phyloP scores from a whole-genome alignment of 805 yeast genomes.

The Candida saitoana region DNA sequence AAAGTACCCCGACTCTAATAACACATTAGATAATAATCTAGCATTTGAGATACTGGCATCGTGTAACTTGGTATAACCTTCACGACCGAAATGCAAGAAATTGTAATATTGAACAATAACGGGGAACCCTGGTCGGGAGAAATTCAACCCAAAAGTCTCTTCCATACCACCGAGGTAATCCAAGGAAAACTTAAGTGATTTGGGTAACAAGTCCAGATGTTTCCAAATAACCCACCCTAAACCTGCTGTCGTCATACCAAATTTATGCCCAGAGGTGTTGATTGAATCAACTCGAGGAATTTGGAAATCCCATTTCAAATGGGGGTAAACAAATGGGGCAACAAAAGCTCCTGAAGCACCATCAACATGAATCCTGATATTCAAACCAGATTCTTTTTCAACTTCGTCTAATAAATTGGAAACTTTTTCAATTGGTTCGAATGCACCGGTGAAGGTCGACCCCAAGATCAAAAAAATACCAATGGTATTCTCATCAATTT shows the following conservation, averaged over 20 bases:
- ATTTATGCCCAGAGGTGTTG: constrained; percentile 90
- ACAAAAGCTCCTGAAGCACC: constrained; percentile 91
- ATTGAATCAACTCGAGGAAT: constrained; percentile 74
- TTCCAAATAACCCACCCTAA: constrained; percentile 91
- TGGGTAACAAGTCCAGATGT: constrained; percentile 59
- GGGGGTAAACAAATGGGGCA: constrained; percentile 79
- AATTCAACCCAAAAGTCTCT: constrained; percentile 80
- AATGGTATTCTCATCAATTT: constrained; percentile 86
- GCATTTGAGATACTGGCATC: constrained; percentile 67
- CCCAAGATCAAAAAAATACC: constrained; percentile 88
- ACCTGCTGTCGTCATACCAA: constrained; percentile 87
- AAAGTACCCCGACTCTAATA: constrained; percentile 63
- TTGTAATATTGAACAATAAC: constrained; percentile 85
- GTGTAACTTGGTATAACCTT: constrained; percentile 67
- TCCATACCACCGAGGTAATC: constrained; percentile 86
- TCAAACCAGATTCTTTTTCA: constrained; percentile 61
- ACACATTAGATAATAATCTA: constrained; percentile 56
- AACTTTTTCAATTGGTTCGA: constrained; percentile 68
- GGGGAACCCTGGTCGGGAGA: constrained; percentile 90
- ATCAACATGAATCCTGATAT: constrained; percentile 85
- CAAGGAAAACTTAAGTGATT: constrained; percentile 68
- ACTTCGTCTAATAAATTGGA: constrained; percentile 62
- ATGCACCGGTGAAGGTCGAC: constrained; percentile 90
- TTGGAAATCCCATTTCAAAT: constrained; percentile 79
- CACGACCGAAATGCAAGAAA: constrained; percentile 63